Base-by-base conservation (phyloP, 176 grass and related monocot species). In the Oryza nivara region DNA sequence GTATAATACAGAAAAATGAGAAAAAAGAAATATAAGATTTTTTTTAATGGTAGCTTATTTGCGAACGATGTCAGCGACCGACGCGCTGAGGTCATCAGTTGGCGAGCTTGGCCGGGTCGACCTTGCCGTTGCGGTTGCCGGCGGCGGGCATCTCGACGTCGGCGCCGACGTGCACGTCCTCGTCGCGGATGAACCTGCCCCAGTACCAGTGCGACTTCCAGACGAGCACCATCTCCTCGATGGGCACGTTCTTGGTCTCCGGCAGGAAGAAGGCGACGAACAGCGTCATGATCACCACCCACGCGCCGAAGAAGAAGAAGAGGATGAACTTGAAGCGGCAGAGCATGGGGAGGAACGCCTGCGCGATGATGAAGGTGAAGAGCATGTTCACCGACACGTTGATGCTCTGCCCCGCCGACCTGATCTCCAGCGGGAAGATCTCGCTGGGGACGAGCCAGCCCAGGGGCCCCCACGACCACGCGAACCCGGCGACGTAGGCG, bases 401-500 rank as follows among this genome's bases (percentile, higher is more conserved):
- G 80, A 98, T 98, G 76, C 95, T 98, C 89, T 98, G 95, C 20
- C 95, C 95, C 1, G 95, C 95, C 11, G 95, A 96, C 28, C 96
- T 88, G 82, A 99, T 99, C 85, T 99, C 96, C 28, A 99, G 86
- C 68, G 96, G 96, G 78, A 99, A 99, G 76, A 99, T 99, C 85
- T 99, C 96, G 77, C 93, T 96, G 17, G 96, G 96, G 19, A 99
- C 96, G 60, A 99, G 85, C 96, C 96, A 99, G 0, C 96, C 96
- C 3, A 99, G 93, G 1, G 96, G 96, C 0, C 96, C 96, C 96
- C 96, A 99, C 2, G 96, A 99, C 93, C 93, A 99, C 0, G 96
- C 96, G 89, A 99, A 99, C 0, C 91, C 96, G 15, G 96, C 93
- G 6, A 96, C 93, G 51, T 99, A 99, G 2, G 88, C 56, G 86